phyloP scores from a whole-genome alignment of 208 protist genomes.

The Leishmania tarentolae region DNA sequence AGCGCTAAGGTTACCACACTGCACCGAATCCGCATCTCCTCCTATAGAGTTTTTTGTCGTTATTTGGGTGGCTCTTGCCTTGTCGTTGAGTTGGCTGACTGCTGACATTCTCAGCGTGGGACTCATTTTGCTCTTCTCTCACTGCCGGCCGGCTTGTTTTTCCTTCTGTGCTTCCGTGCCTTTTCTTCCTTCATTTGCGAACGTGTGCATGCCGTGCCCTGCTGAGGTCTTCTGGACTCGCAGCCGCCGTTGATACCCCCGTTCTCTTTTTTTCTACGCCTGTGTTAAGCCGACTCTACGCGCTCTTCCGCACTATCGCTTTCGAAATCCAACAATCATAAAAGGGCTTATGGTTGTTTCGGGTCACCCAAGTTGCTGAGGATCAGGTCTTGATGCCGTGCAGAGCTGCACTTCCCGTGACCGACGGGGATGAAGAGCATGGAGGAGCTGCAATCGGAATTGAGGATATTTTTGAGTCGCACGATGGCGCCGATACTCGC shows the following conservation, averaged over 20 bases:
- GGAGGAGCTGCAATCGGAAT: neutral
- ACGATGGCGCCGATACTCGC: constrained; percentile 21
- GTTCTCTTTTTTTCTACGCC: neutral
- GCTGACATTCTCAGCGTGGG: neutral
- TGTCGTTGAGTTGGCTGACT: neutral
- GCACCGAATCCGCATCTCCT: neutral
- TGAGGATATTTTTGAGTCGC: neutral
- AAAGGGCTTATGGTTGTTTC: constrained; percentile 1
- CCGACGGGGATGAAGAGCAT: constrained; percentile 2
- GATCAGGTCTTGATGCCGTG: neutral
- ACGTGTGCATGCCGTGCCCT: neutral
- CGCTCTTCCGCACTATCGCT: neutral
- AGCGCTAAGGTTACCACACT: neutral
- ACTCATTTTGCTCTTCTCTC: neutral
- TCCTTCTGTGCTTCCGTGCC: neutral
- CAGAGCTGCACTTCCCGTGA: neutral
- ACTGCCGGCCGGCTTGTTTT: neutral
- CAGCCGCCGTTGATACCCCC: neutral
- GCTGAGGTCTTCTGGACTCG: neutral
- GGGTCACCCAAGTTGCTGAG: neutral
- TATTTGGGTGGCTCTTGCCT: neutral
- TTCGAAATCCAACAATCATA: neutral
- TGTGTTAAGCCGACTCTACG: neutral
- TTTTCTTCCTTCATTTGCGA: neutral
- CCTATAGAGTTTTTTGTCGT: neutral